Conservation (phyloP, 306 rosid species). For the Aeschynomene evenia region DNA sequence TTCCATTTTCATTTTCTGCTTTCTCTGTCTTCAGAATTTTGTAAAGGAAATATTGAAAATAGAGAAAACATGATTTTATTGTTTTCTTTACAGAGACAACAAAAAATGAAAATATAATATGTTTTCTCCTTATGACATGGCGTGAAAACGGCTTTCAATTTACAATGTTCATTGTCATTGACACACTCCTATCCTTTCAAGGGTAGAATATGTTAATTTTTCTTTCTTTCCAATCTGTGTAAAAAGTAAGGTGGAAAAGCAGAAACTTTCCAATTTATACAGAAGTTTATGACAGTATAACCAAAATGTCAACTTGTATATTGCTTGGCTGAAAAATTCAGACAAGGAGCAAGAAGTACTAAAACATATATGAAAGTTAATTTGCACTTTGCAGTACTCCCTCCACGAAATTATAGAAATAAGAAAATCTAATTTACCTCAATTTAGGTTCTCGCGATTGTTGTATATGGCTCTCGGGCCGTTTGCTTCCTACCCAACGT, state of each 20-base stretch:
- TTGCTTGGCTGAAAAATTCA: not conserved
- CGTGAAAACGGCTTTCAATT: not conserved
- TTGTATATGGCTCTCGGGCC: conserved; percentile 41
- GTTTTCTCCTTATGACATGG: conserved; percentile 2
- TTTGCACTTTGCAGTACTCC: not conserved
- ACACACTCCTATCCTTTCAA: not conserved
- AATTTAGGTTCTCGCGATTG: conserved; percentile 77
- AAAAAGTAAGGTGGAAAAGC: not conserved
- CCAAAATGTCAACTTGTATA: conserved; percentile 2
- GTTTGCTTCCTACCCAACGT: conserved; percentile 77
- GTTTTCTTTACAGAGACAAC: too few relatives aligned
- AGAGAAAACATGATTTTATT: too few relatives aligned
- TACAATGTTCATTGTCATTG: not conserved
- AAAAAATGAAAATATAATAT: too few relatives aligned
- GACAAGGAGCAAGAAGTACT: not conserved
- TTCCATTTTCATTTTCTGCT: too few relatives aligned
- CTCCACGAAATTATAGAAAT: not conserved
- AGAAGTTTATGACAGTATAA: not conserved
- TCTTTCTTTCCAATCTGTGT: not conserved
- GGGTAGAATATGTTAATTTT: not conserved
- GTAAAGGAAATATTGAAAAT: too few relatives aligned
- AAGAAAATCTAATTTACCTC: conserved; percentile 48
- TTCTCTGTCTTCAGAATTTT: too few relatives aligned
- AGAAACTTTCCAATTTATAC: not conserved
- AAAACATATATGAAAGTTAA: not conserved